phyloP scores from a whole-genome alignment of 2,329 filamentous ascomycete species.

The Aspergillus latus region DNA sequence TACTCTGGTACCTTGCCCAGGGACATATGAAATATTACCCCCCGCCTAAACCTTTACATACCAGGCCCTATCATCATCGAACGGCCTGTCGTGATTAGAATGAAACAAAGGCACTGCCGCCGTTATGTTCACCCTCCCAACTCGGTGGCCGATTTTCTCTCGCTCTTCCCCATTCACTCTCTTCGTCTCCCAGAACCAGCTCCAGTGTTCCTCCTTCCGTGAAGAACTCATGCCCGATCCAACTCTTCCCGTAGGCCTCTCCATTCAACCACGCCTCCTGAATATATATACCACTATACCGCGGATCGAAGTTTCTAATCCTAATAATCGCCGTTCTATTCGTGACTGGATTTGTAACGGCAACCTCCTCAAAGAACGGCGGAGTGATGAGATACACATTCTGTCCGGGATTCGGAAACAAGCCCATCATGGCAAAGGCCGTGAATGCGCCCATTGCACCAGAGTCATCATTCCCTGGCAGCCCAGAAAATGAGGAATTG shows the following conservation, averaged over 20 bases:
- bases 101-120: too few relatives aligned
- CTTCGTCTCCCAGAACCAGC: slow-evolving; percentile 59
- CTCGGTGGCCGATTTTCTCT: slow-evolving; percentile 62
- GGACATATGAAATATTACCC: too few relatives aligned
- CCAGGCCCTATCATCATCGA: too few relatives aligned
- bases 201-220: slow-evolving; percentile 63
- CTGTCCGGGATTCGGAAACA: slow-evolving; percentile 68
- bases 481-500: slow-evolving; percentile 54
- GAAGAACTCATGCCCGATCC: slow-evolving; percentile 69
- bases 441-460: slow-evolving; percentile 69
- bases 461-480: slow-evolving; percentile 68
- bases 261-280: slow-evolving; percentile 66
- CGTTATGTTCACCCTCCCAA: too few relatives aligned
- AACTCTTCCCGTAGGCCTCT: slow-evolving; percentile 60
- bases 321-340: slow-evolving; percentile 59
- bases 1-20: too few relatives aligned
- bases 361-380: slow-evolving; percentile 64
- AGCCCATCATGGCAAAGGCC: slow-evolving; percentile 65
- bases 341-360: slow-evolving; percentile 58
- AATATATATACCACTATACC: slow-evolving; percentile 58
- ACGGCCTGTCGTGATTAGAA: too few relatives aligned
- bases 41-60: too few relatives aligned
- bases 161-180: slow-evolving; percentile 65
- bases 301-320: slow-evolving; percentile 60
- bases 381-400: slow-evolving; percentile 68